Evolutionary conservation across 352 stramenopile species (phyloP), one percentile per base, ranked within the genome.

Genomic region (Thalassiosira livingstoniorum): DNA sequence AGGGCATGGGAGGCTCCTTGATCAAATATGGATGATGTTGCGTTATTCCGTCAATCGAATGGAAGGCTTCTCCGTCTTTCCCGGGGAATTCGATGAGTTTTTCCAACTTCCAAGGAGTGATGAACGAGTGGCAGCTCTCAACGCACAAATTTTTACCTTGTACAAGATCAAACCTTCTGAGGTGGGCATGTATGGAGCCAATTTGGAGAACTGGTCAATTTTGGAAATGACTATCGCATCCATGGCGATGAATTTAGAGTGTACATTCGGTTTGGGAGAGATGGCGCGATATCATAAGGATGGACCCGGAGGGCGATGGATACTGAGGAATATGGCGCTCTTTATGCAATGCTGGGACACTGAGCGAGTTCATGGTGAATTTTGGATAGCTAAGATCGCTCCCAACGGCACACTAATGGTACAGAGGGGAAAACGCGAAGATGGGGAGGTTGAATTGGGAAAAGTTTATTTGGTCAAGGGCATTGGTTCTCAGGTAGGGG

Each of bases 231-330:
- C 70, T n/a, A 57, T 78, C 21, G 21, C 69, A 18, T 37, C 42
- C n/a, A 21, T 78, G 21, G 0, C 37, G 2, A 58, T 70, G 53
- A 63, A 23, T 21, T 37, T 57, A 47, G 35, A 78, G 18, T 27
- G 25, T n/a, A 34, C 43, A 27, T 25, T 64, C 15, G 18, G 18
- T 21, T 78, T 62, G 21, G 70, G 70, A 0, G 25, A 67, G 35
- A 78, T 78, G 57, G 70, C 70, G 13, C 31, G 29, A 4, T 78
- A 78, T 63, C 37, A 67, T n/a, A 67, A 57, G n/a, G 70, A 78
- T 69, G 70, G 70, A 21, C 18, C 1, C 25, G 57, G 29, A 42
- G 70, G 70, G 11, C 62, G 47, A 42, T 29, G 69, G 2, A 70
- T 78, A 31, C 35, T 78, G 2, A 37, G 57, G 13, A 78, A 78